Base-by-base conservation (phyloP, 2,329 filamentous ascomycete species). In the Fusarium verrucosum region DNA sequence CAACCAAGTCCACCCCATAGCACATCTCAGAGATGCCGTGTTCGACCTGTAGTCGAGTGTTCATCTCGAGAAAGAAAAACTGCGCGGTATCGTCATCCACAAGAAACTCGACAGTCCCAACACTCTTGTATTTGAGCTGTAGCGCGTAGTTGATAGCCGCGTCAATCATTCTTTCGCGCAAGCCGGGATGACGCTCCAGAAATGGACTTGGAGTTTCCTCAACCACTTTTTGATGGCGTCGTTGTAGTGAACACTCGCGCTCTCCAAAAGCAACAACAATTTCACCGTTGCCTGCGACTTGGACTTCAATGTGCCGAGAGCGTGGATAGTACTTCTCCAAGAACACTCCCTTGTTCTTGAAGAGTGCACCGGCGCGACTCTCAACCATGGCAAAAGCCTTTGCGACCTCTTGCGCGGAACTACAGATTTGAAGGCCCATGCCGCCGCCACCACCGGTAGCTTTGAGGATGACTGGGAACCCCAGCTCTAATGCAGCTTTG, bases 11-110 rank as follows among this genome's bases (percentile, higher is more conserved):
- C 49, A 91, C 83, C 1, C 85, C 87, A 11, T 89, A 91, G 14
- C 91, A 87, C 83, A 92, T 87, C 73, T 93, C 90, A 0, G 90
- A 92, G 9, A 92, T 88, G 0, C 90, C 89, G 65, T 93, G 91
- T 72, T 93, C 91, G 22, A 94, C 90, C 67, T 93, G 90, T 4
- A 93, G 75, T 10, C 90, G 81, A 0, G 90, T 65, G 80, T 85
- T 82, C 72, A 84, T 81, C 55, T 83, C 82, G 14, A 83, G 71
- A 54, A 83, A 84, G 64, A 79, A 91, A 73, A 88, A 90, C 8
- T 86, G 23, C 0, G 35, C 46, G 9, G 35, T 50, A 13, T 50
- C 46, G 6, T 50, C 46, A 10, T 50, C 46, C 7, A 50, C 46
- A 11, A 50, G 36, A 17, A 50, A 50, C 36, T 50, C 35, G 4